Conservation (phyloP, 2,329 filamentous ascomycete species). For the Nannizziopsis barbatae region DNA sequence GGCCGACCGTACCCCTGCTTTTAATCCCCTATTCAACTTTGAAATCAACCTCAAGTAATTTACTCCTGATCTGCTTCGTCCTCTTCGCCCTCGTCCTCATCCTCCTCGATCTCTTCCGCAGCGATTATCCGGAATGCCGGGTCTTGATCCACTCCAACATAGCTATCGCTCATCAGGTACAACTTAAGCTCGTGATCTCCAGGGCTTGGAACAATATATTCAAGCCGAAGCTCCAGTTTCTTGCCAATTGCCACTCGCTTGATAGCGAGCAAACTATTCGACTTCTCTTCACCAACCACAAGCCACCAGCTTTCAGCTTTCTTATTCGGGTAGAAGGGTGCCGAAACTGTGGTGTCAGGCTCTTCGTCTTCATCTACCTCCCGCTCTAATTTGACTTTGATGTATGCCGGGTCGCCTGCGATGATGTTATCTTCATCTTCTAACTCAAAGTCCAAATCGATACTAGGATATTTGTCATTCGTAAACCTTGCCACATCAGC, state of each 20-base stretch:
- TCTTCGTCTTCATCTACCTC: conserved; percentile 65
- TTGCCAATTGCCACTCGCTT: conserved; percentile 83
- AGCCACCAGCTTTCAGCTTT: conserved; percentile 99
- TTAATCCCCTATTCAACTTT: too few relatives aligned
- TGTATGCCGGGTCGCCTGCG: conserved; percentile 67
- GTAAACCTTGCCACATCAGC: conserved; percentile 87
- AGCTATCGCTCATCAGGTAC: conserved; percentile 94
- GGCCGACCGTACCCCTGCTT: too few relatives aligned
- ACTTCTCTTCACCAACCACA: conserved; percentile 84
- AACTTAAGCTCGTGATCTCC: conserved; percentile 82
- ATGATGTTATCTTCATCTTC: conserved; percentile 69
- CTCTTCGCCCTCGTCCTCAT: conserved; percentile 60
- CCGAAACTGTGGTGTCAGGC: conserved; percentile 75
- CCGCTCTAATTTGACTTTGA: conserved; percentile 74
- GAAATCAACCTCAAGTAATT: too few relatives aligned
- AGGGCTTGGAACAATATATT: conserved; percentile 77
- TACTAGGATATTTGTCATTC: conserved; percentile 89
- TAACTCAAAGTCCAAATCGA: conserved; percentile 81
- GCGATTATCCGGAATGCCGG: conserved; percentile 75
- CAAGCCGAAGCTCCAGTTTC: conserved; percentile 65
- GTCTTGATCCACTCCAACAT: conserved; percentile 93
- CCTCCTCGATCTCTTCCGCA: conserved; percentile 89
- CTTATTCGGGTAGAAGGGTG: conserved; percentile 80
- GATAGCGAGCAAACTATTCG: conserved; percentile 78
- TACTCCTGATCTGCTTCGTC: not conserved